phyloP scores from a whole-genome alignment of 1,284 basidiomycete genomes.

The Leccinum ponderosum region DNA sequence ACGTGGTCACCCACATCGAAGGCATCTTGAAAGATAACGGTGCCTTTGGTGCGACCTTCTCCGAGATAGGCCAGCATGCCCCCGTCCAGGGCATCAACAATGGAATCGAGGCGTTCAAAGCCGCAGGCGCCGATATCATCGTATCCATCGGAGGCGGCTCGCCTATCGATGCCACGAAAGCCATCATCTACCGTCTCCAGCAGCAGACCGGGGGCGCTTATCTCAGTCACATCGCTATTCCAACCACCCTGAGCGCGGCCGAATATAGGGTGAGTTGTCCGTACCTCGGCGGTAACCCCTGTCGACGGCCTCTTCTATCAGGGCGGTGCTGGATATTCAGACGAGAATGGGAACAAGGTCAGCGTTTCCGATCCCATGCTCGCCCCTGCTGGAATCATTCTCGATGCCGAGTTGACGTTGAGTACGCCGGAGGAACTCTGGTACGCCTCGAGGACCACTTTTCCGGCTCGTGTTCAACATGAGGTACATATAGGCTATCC shows the following conservation, averaged over 20 bases:
- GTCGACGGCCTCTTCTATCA: constrained; percentile 25
- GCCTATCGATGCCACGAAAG: constrained; percentile 76
- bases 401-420: constrained; percentile 76
- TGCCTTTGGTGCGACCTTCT: constrained; percentile 68
- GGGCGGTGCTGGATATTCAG: constrained; percentile 73
- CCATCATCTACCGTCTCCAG: constrained; percentile 62
- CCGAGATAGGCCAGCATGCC: constrained; percentile 75
- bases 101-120: constrained; percentile 58
- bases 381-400: constrained; percentile 69
- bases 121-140: constrained; percentile 62
- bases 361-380: constrained; percentile 53
- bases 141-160: constrained; percentile 80
- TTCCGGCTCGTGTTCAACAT: constrained; percentile 17
- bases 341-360: constrained; percentile 70
- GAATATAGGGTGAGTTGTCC: constrained; percentile 59
- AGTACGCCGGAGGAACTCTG: constrained; percentile 76
- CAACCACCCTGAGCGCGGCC: constrained; percentile 81
- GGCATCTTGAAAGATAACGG: constrained; percentile 52
- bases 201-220: constrained; percentile 51
- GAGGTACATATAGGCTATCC: constrained; percentile 56
- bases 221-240: constrained; percentile 67
- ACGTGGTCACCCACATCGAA: constrained; percentile 62
- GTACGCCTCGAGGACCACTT: constrained; percentile 37
- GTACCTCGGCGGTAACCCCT: background rate
- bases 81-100: constrained; percentile 70